Percentiles rank a stretch among this genome's conserved stretches.
phyloP scores from a whole-genome alignment of 2,329 filamentous ascomycete genomes.

The Aspergillus fischeri region DNA sequence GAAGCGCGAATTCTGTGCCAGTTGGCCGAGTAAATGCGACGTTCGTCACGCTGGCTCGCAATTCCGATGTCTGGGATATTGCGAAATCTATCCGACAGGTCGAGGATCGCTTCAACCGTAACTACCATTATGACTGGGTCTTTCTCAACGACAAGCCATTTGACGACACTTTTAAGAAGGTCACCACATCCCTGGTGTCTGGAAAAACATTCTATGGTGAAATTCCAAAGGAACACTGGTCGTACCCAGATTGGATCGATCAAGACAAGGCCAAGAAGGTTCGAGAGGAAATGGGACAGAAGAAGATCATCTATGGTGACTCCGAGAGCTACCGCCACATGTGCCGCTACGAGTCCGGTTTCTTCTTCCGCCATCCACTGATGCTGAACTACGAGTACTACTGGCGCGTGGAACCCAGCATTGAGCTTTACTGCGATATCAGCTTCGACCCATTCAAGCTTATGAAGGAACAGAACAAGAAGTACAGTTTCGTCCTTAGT shows the following conservation, averaged over 20 bases:
- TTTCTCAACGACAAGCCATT: conserved; percentile 97
- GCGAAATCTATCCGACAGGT: conserved; percentile 92
- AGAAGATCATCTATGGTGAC: conserved; percentile 98
- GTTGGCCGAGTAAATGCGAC: conserved; percentile 84
- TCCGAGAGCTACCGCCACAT: conserved; percentile 97
- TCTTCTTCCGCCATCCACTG: conserved; percentile 93
- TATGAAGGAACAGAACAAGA: conserved; percentile 95
- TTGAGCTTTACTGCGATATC: conserved; percentile 94
- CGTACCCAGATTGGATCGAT: conserved; percentile 92
- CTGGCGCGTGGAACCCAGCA: conserved; percentile 96
- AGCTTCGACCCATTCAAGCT: conserved; percentile 93
- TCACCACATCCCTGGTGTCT: conserved; percentile 85
- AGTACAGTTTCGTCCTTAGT: conserved; percentile 95
- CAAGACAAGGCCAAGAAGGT: conserved; percentile 87
- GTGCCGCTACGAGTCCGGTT: conserved; percentile 98
- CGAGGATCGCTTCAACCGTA: conserved; percentile 95
- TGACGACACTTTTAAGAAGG: conserved; percentile 85
- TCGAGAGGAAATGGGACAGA: conserved; percentile 86
- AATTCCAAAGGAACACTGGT: conserved; percentile 93
- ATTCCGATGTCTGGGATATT: conserved; percentile 94
- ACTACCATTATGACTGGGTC: conserved; percentile 98
- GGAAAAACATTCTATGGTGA: conserved; percentile 87
- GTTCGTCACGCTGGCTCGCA: conserved; percentile 92
- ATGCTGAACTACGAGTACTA: conserved; percentile 99
- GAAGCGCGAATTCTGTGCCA: conserved; percentile 52